A percentile compares a stretch with the other conserved stretches of the same genome.
These are phyloP conservation scores for Aspergillus avenaceus DNA, from an alignment of 495 filamentous ascomycete species.

Conservation along the genomic window DNA sequence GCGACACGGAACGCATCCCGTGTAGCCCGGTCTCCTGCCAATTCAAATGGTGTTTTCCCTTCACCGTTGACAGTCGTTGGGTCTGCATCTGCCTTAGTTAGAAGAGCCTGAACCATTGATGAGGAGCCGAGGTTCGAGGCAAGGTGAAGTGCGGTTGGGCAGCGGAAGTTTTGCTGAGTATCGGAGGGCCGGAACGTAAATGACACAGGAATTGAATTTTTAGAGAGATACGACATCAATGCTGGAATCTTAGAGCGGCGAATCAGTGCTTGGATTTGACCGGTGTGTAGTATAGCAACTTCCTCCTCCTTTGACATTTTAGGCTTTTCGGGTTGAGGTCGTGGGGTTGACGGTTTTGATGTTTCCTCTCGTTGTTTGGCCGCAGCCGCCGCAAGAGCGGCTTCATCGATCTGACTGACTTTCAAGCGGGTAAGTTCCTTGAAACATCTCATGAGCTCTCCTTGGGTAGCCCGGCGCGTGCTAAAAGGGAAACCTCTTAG, in stretches of 20 bases:
- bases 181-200: conserved; percentile 73
- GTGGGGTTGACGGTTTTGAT: conserved; percentile 33
- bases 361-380: conserved; percentile 30
- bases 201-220: conserved; percentile 61
- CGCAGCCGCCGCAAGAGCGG: conserved; percentile 46
- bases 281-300: conserved; percentile 70
- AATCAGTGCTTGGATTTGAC: conserved; percentile 81
- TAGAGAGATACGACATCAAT: conserved; percentile 75
- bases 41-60: conserved; percentile 76
- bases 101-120: conserved; percentile 68
- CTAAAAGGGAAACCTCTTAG: conserved; percentile 89
- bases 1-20: conserved; percentile 91
- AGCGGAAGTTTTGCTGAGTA: conserved; percentile 69
- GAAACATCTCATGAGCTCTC: conserved; percentile 88
- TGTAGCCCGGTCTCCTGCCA: conserved; percentile 80
- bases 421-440: conserved; percentile 90
- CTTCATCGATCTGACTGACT: conserved; percentile 67
- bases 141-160: conserved; percentile 81
- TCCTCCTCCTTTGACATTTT: conserved; percentile 76
- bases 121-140: conserved; percentile 73
- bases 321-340: conserved; percentile 50
- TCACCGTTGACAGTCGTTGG: conserved; percentile 63
- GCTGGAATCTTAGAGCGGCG: conserved; percentile 87
- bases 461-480: conserved; percentile 90
- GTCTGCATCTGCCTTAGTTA: conserved; percentile 70